Percentiles rank a stretch among this genome's conserved stretches.
Evolutionary conservation across 1,139 yeast genomes (phyloP).

Genomic region (Hansenula sp.): DNA sequence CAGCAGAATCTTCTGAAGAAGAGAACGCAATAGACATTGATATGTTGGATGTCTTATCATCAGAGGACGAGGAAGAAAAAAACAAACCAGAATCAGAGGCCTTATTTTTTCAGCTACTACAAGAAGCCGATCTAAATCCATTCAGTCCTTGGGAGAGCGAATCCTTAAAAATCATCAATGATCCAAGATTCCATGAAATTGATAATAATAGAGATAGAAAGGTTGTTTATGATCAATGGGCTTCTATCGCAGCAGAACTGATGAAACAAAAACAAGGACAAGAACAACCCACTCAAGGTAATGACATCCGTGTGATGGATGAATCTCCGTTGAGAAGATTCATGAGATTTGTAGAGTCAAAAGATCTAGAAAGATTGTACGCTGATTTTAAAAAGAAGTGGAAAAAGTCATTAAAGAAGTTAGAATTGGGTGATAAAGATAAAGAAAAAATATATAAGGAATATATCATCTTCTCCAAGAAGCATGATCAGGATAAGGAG

Average conservation of each 20-base stretch:
- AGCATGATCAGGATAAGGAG: conserved; percentile 8
- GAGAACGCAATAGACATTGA: conserved; percentile 18
- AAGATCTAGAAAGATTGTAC: conserved; percentile 32
- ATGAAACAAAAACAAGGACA: conserved; percentile 4
- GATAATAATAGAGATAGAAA: conserved; percentile 32
- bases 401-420: conserved; percentile 27
- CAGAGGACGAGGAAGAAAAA: conserved; percentile 6
- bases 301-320: too few relatives aligned
- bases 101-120: conserved; percentile 28
- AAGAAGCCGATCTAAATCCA: conserved; percentile 31
- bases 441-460: conserved; percentile 37
- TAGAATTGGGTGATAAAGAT: conserved; percentile 32
- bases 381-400: conserved; percentile 43
- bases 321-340: conserved; percentile 24
- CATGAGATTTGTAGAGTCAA: conserved; percentile 29
- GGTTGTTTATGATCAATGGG: conserved; percentile 40
- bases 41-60: conserved; percentile 8
- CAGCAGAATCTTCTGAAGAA: conserved; percentile 7
- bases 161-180: conserved; percentile 33
- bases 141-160: conserved; percentile 46
- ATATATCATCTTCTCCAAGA: conserved; percentile 19
- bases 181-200: conserved; percentile 35
- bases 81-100: conserved; percentile 1
- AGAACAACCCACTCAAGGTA: conserved; percentile 6
- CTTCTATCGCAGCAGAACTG: conserved; percentile 8